These are phyloP conservation scores for Talaromyces sp. DNA, from an alignment of 2,329 filamentous ascomycete genomes.

Conservation along the genomic window DNA sequence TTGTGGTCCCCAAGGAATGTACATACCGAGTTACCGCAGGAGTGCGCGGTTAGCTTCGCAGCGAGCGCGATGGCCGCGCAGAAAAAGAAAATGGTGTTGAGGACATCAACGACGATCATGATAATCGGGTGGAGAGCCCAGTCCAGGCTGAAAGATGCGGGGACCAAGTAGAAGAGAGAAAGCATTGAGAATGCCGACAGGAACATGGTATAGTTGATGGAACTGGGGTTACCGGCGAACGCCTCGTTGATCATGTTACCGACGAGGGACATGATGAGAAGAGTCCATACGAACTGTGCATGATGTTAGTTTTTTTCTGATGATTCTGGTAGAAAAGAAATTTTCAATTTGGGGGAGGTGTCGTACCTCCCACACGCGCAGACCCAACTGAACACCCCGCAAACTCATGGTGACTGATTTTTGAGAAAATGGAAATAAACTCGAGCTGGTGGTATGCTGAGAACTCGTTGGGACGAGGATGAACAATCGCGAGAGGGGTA, in stretches of 20 bases:
- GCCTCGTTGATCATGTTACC: conserved; percentile 64
- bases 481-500: conserved; percentile 7
- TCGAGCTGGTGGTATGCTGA: neutral
- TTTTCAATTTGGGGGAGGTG: neutral
- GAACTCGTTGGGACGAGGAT: conserved; percentile 4
- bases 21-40: conserved; percentile 51
- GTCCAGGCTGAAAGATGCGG: conserved; percentile 44
- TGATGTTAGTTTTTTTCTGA: neutral
- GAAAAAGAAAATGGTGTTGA: conserved; percentile 55
- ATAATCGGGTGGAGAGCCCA: conserved; percentile 48
- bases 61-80: conserved; percentile 53
- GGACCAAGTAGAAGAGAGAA: conserved; percentile 52
- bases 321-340: neutral
- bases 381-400: conserved; percentile 32
- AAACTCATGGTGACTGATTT: conserved; percentile 28
- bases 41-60: conserved; percentile 47
- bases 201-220: conserved; percentile 60
- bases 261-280: conserved; percentile 63
- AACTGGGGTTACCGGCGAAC: conserved; percentile 56
- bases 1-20: neutral
- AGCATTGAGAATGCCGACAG: conserved; percentile 51
- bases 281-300: conserved; percentile 59
- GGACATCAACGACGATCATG: conserved; percentile 46
- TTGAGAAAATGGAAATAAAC: neutral
- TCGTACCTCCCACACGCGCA: conserved; percentile 38